A percentile compares a stretch with the other conserved stretches of the same genome.
Evolutionary conservation across 2,329 filamentous ascomycete species (phyloP).

Genomic region (Pyricularia grisea): DNA sequence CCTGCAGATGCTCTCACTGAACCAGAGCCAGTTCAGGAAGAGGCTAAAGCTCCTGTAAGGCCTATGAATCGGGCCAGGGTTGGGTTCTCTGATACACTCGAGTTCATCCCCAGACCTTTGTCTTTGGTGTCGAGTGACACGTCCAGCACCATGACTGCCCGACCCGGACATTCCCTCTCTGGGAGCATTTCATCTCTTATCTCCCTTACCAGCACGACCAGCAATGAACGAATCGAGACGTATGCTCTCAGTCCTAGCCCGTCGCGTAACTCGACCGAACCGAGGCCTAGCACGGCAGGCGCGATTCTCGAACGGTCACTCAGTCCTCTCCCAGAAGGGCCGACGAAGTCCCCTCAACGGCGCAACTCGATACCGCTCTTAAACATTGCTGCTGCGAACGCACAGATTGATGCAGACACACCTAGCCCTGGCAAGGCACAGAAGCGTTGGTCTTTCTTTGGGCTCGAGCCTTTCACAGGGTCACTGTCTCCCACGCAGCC

Average conservation of each 20-base stretch:
- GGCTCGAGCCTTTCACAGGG: constrained; percentile 44
- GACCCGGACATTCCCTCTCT: constrained; percentile 62
- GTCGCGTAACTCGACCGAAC: constrained; percentile 33
- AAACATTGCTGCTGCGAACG: constrained; percentile 25
- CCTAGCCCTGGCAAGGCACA: constrained; percentile 41
- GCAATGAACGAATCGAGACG: constrained; percentile 27
- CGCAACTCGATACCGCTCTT: constrained; percentile 52
- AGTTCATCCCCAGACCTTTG: constrained; percentile 73
- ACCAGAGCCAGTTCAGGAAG: neutral
- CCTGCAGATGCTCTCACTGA: neutral
- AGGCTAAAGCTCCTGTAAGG: constrained; percentile 10
- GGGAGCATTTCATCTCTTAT: constrained; percentile 74
- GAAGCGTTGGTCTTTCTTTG: constrained; percentile 55
- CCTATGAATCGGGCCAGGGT: constrained; percentile 50
- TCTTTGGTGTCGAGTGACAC: constrained; percentile 81
- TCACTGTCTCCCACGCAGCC: constrained; percentile 35
- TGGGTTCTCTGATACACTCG: constrained; percentile 74
- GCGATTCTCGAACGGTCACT: constrained; percentile 51
- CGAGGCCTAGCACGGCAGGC: constrained; percentile 60
- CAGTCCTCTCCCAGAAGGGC: constrained; percentile 23
- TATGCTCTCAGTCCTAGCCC: constrained; percentile 26
- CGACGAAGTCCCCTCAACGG: constrained; percentile 31
- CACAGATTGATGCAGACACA: constrained; percentile 22
- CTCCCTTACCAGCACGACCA: constrained; percentile 41
- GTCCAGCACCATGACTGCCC: constrained; percentile 64